phyloP scores from a whole-genome alignment of 495 filamentous ascomycete genomes.

The Talaromyces proteolyticus region DNA sequence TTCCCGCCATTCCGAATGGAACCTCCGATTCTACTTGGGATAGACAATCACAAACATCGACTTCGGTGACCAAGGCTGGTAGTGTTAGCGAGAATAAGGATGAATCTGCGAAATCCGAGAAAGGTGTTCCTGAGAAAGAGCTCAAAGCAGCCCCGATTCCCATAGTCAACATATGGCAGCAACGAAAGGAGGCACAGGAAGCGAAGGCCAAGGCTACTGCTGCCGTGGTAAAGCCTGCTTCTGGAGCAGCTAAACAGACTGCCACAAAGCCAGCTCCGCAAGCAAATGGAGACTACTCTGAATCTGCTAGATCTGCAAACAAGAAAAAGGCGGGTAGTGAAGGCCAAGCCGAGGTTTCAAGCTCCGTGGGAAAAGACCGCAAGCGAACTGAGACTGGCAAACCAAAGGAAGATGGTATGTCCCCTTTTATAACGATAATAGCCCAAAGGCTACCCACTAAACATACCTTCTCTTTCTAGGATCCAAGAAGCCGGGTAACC shows the following conservation, averaged over 20 bases:
- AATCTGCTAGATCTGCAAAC: slow-evolving; percentile 36
- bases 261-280: slow-evolving; percentile 29
- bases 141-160: slow-evolving; percentile 79
- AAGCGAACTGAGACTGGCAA: slow-evolving; percentile 38
- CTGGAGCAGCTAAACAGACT: slow-evolving; percentile 17
- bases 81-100: slow-evolving; percentile 38
- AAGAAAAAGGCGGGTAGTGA: slow-evolving; percentile 35
- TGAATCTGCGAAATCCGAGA: slow-evolving; percentile 22
- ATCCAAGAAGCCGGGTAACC: slow-evolving; percentile 12
- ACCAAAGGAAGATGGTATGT: slow-evolving; percentile 35
- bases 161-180: slow-evolving; percentile 78
- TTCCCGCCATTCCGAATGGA: slow-evolving; percentile 59
- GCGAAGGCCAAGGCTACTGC: slow-evolving; percentile 55
- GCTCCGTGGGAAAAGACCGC: slow-evolving; percentile 27
- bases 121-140: slow-evolving; percentile 51
- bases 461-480: slow-evolving; percentile 6
- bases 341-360: slow-evolving; percentile 15
- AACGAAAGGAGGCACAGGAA: slow-evolving; percentile 63
- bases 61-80: slow-evolving; percentile 20
- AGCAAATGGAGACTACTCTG: slow-evolving; percentile 25
- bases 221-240: slow-evolving; percentile 18
- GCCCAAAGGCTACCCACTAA: too few species aligned
- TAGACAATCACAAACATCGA: slow-evolving; percentile 56
- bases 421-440: too few species aligned
- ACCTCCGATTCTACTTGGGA: slow-evolving; percentile 61